phyloP scores from a whole-genome alignment of 2,329 filamentous ascomycete species.

The Basipetospora chlamydospora region DNA sequence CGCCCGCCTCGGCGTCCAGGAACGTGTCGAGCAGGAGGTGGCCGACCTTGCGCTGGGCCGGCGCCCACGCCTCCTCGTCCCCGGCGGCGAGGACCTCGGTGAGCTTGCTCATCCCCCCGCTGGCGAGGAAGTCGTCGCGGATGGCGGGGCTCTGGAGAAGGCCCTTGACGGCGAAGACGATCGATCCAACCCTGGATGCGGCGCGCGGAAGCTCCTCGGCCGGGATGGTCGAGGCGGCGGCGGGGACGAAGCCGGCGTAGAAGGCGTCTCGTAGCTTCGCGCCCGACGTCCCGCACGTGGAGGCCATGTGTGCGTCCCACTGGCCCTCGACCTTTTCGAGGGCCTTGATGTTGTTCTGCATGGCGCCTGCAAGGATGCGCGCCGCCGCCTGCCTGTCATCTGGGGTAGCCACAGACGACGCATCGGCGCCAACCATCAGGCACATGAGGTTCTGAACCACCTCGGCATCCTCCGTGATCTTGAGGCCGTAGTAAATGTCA shows the following conservation, averaged over 20 bases:
- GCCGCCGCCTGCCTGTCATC: constrained; percentile 39
- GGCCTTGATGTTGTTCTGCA: constrained; percentile 53
- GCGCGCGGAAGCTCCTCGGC: constrained; percentile 9
- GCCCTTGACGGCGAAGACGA: constrained; percentile 36
- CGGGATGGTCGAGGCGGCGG: constrained; percentile 5
- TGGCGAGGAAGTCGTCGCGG: constrained; percentile 38
- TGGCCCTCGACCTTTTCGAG: constrained; percentile 33
- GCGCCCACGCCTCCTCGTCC: constrained; percentile 32
- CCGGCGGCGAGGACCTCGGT: constrained; percentile 35
- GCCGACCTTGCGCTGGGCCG: constrained; percentile 37
- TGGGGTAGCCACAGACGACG: constrained; percentile 15
- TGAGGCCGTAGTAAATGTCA: constrained; percentile 55
- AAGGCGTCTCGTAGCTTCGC: constrained; percentile 21
- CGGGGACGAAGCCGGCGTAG: constrained; percentile 25
- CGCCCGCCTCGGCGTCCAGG: constrained; percentile 50
- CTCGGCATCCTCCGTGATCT: constrained; percentile 41
- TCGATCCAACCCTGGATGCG: constrained; percentile 8
- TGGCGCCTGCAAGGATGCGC: constrained; percentile 38
- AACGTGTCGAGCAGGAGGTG: constrained; percentile 50
- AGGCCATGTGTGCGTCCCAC: constrained; percentile 28
- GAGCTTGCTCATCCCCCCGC: constrained; percentile 37
- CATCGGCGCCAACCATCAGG: constrained; percentile 25
- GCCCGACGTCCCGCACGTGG: constrained; percentile 19
- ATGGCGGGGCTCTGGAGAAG: constrained; percentile 40
- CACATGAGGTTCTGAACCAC: constrained; percentile 42